Evolutionary conservation across 2,329 filamentous ascomycete species (phyloP).

Genomic region (Lizonia empirigonia): DNA sequence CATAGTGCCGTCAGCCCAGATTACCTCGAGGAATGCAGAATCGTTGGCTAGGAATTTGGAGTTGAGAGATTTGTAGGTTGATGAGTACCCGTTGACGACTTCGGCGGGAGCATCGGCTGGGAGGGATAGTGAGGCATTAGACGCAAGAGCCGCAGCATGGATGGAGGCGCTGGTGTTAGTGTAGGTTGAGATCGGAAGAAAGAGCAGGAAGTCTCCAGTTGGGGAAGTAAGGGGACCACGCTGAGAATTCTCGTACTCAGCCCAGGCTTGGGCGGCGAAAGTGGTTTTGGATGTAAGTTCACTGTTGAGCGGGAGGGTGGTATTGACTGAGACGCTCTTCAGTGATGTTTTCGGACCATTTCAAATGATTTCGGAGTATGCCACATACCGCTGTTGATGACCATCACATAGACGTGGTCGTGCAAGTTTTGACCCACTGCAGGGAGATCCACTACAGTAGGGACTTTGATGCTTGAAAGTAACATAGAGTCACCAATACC

Average conservation of each 20-base stretch:
- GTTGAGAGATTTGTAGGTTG: slow-evolving; percentile 24
- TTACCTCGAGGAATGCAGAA: slow-evolving; percentile 28
- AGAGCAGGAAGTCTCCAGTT: slow-evolving; percentile 31
- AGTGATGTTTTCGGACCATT: too few relatives aligned
- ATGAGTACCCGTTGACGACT: slow-evolving; percentile 26
- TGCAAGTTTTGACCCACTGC: slow-evolving; percentile 35
- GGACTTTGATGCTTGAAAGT: slow-evolving; percentile 26
- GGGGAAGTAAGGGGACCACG: slow-evolving; percentile 24
- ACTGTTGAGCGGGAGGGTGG: slow-evolving; percentile 10
- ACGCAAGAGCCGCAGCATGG: slow-evolving; percentile 20
- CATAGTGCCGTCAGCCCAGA: slow-evolving; percentile 26
- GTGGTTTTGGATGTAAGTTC: slow-evolving; percentile 23
- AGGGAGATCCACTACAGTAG: slow-evolving; percentile 30
- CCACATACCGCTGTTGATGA: slow-evolving; percentile 22
- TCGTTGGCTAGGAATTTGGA: slow-evolving; percentile 24
- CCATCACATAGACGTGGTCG: slow-evolving; percentile 22
- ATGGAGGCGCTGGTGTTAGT: slow-evolving; percentile 23
- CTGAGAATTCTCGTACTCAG: slow-evolving; percentile 20
- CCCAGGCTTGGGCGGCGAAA: slow-evolving; percentile 26
- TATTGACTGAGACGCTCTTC: slow-evolving; percentile 22
- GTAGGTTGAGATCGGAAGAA: slow-evolving; percentile 28
- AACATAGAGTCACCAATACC: slow-evolving; percentile 33
- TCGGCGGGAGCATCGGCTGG: slow-evolving; percentile 20
- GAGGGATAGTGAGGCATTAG: slow-evolving; percentile 23
- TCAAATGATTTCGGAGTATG: not conserved